Evolutionary conservation across 164 flowering plant genomes (phyloP).

Genomic region (Magnolia kwangsiensis): DNA sequence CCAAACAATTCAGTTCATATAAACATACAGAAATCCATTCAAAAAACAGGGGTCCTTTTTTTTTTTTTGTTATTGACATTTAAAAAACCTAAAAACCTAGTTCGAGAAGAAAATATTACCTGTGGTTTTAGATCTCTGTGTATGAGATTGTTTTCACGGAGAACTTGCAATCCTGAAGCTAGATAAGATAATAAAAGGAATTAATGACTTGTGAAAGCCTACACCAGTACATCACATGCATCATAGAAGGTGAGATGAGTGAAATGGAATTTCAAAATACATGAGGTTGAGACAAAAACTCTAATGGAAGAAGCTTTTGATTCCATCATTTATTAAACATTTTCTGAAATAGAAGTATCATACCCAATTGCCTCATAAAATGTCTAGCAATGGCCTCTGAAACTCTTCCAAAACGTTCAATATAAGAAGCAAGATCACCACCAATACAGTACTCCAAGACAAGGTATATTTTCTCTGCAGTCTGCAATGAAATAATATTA

Average conservation of each 20-base stretch:
- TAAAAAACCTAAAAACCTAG: neutral
- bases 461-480: conserved; percentile 41
- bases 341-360: neutral
- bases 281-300: neutral
- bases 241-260: neutral
- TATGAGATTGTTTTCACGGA: conserved; percentile 49
- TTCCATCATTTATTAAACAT: neutral
- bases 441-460: conserved; percentile 58
- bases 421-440: conserved; percentile 55
- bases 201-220: neutral
- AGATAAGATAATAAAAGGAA: conserved; percentile 16
- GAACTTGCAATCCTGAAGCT: conserved; percentile 58
- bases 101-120: conserved; percentile 20
- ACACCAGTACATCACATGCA: conserved; percentile 2
- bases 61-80: neutral
- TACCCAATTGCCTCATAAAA: conserved; percentile 62
- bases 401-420: conserved; percentile 42
- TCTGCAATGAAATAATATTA: conserved; percentile 20
- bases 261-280: neutral
- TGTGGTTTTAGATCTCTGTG: conserved; percentile 65
- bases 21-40: neutral
- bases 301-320: neutral
- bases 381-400: conserved; percentile 47
- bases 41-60: neutral
- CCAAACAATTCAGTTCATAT: neutral